phyloP scores from a whole-genome alignment of 108 stramenopile genomes.

The Chaetoceros muelleri region DNA sequence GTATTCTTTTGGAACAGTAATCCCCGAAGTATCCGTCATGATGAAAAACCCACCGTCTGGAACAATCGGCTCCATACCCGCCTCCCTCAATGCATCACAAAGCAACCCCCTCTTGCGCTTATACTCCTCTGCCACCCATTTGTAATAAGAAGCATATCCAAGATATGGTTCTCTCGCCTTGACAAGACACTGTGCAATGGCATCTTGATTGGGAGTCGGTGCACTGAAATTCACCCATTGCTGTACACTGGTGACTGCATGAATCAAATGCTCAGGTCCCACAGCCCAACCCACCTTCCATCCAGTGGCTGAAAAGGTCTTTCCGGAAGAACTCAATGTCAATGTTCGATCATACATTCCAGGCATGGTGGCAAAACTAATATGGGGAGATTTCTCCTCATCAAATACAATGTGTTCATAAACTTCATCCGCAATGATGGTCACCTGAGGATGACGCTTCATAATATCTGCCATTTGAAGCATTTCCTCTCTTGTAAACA shows the following conservation, averaged over 20 bases:
- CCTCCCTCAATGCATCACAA: conserved; percentile 28
- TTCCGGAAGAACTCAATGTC: conserved; percentile 78
- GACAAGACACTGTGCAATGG: conserved; percentile 47
- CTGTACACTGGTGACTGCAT: conserved; percentile 38
- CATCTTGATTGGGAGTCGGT: conserved; percentile 75
- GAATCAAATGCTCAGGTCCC: conserved; percentile 61
- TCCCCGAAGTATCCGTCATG: conserved; percentile 62
- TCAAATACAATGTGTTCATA: conserved; percentile 82
- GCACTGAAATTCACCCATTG: conserved; percentile 81
- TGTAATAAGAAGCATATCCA: conserved; percentile 52
- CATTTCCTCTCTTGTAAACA: conserved; percentile 76
- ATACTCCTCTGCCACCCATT: conserved; percentile 47
- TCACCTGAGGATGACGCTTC: conserved; percentile 43
- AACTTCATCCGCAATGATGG: conserved; percentile 82
- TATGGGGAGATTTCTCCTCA: conserved; percentile 33
- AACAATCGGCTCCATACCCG: conserved; percentile 60
- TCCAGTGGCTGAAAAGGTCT: conserved; percentile 83
- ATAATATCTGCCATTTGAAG: conserved; percentile 56
- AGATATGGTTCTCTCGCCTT: conserved; percentile 53
- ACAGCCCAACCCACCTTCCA: conserved; percentile 87
- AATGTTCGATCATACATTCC: conserved; percentile 70
- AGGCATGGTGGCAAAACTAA: conserved; percentile 51
- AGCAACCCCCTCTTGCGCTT: conserved; percentile 45
- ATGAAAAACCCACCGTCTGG: conserved; percentile 86
- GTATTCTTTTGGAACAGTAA: conserved; percentile 38